Evolutionary conservation across 345 rosid species (phyloP), one percentile per base, ranked within the genome.

Genomic region (Gossypioides kirkii): DNA sequence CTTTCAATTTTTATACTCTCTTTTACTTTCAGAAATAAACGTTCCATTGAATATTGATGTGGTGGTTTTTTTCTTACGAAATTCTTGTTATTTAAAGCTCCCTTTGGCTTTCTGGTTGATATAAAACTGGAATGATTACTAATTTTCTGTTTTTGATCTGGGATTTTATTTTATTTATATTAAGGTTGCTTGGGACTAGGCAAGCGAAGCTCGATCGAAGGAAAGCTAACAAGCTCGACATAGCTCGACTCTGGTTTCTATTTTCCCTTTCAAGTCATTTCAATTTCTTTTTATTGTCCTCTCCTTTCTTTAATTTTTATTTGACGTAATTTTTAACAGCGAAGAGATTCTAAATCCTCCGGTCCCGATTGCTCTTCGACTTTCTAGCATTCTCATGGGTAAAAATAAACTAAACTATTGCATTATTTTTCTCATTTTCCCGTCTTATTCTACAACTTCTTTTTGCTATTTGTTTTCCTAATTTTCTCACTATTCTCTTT

Each of bases 341-440:
- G 99, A 94, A 78, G 96, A 95, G 81, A 95, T 95, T 72, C 74
- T 92, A 80, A 89, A 95, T 73, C 97, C 99, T 0, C 86, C 94
- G 2, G 88, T 90, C 74, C 99, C 98, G 0, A 88, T 92, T 95
- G 98, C 98, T 73, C 92, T 92, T 32, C 82, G 98, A 63, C 96
- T 95, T 66, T 88, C 98, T 6, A 90, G 97, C 69, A 92, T 95
- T 78, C 88, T 95, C 22, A 92, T 95, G 98, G 99, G 98, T 89
- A 81, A 61, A 36, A 41, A 10, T 36, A 11, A 62, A 68, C 16
- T 11, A n/a, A 53, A 52, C 53, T 12, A 8, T 28, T 13, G 8
- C 16, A 7, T 22, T 25, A 4, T 9, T 32, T 56, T 56, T 60
- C 43, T 38, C 2, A 54, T 38, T n/a, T 10, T 28, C 42, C 13